Evolutionary conservation across 306 rosid genomes (phyloP), one percentile per base, ranked within the genome.

Genomic region (Luffa acutangula): DNA sequence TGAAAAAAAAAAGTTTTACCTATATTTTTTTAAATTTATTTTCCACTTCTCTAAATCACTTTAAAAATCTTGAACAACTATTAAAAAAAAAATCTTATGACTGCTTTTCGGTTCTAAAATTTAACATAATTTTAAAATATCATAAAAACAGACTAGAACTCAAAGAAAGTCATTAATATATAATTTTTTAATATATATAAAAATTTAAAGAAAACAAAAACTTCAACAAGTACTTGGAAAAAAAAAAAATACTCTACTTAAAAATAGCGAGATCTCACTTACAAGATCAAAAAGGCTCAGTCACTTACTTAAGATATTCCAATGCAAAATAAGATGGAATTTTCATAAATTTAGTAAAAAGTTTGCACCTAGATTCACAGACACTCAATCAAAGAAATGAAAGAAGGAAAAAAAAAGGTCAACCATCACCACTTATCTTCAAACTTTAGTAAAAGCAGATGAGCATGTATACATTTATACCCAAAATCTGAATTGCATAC

Each of bases 401-500:
- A 64, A 59, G 10, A 10, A 25, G 64, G 31, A 25, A 25, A 25
- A 25, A 25, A 25, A 25, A 25, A 25, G 31, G 73, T 65, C 21
- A 37, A 39, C 15, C 49, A 66, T 18, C 75, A 67, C 75, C 33
- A 42, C 52, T 42, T n/a, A 67, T 67, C 34, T 41, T 39, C 75
- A 71, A 20, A 43, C 76, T 3, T 72, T 45, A 12, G 41, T 21
- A 71, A 71, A 20, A 71, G 76, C 54, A 71, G 76, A 71, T 20
- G 76, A 71, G 3, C 56, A 21, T 0, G 21, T 48, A 0, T 14
- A 72, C 7, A 72, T 48, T 73, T 48, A 33, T 48, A 72, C 43
- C 43, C 59, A 73, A 73, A 73, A 73, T 31, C 43, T 21, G 43
- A 73, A 73, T 48, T 49, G 77, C 77, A 73, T 48, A 25, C 77